phyloP scores from a whole-genome alignment of 2,329 filamentous ascomycete genomes.

The Ceratocystis colombiana region DNA sequence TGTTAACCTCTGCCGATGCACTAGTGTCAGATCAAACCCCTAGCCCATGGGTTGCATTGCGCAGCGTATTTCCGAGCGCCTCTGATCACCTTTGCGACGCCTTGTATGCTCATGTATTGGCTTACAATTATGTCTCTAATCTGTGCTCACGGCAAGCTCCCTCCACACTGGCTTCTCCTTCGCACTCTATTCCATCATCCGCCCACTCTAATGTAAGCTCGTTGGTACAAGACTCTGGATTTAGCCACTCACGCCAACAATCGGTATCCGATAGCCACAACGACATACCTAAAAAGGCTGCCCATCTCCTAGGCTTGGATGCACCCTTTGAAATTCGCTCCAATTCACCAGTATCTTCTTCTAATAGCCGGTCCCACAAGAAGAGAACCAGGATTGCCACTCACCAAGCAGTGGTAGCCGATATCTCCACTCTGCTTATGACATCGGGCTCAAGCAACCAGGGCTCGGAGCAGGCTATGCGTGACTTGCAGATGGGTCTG shows the following conservation, averaged over 20 bases:
- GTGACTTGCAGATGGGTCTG: slow-evolving; percentile 42
- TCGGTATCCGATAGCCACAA: slow-evolving; percentile 26
- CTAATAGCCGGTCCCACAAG: neutral
- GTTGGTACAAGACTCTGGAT: slow-evolving; percentile 1
- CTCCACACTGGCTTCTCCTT: neutral
- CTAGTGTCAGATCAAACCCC: neutral
- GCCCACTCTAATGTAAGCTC: slow-evolving; percentile 24
- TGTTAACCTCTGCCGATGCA: neutral
- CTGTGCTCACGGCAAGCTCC: slow-evolving; percentile 27
- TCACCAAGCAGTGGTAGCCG: slow-evolving; percentile 1
- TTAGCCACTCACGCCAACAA: slow-evolving; percentile 26
- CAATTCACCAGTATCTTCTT: slow-evolving; percentile 27
- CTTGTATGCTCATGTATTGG: slow-evolving; percentile 49
- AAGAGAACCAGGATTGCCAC: neutral
- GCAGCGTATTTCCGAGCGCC: slow-evolving; percentile 44
- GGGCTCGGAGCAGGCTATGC: slow-evolving; percentile 34
- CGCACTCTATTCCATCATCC: slow-evolving; percentile 23
- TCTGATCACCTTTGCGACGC: slow-evolving; percentile 49
- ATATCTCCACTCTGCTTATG: neutral
- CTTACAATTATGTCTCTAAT: slow-evolving; percentile 47
- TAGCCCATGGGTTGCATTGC: slow-evolving; percentile 38
- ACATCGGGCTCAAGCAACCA: slow-evolving; percentile 28
- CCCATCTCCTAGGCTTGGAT: slow-evolving; percentile 41
- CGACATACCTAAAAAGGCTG: slow-evolving; percentile 44
- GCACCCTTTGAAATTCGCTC: slow-evolving; percentile 25